phyloP scores from a whole-genome alignment of 257 asterid species.

The Handroanthus guayacan region DNA sequence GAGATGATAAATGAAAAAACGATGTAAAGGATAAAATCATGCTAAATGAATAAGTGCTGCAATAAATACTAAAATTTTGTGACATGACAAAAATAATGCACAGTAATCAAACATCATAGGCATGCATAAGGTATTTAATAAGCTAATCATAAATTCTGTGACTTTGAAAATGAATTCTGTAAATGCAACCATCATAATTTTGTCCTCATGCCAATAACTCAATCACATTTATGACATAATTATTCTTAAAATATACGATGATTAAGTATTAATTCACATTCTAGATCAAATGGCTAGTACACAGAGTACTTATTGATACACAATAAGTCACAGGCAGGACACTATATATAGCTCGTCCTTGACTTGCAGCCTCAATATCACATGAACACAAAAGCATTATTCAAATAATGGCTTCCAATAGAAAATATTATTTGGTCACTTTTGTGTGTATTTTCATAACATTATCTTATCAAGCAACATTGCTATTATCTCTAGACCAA shows the following conservation, averaged over 20 bases:
- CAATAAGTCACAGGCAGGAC: neutral
- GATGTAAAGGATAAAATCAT: neutral
- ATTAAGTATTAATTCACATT: neutral
- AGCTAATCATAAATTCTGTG: neutral
- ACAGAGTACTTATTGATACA: neutral
- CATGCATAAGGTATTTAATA: neutral
- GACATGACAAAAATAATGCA: neutral
- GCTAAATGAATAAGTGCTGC: neutral
- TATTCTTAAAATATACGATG: neutral
- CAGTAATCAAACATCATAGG: neutral
- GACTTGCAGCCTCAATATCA: slow-evolving; percentile 6
- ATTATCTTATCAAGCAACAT: slow-evolving; percentile 12
- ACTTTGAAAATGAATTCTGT: neutral
- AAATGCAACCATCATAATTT: neutral
- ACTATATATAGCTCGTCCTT: neutral
- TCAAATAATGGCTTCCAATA: slow-evolving; percentile 18
- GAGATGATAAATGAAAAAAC: neutral
- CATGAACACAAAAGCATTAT: neutral
- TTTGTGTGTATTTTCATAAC: slow-evolving; percentile 12
- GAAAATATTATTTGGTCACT: neutral
- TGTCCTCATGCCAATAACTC: neutral
- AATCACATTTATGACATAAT: neutral
- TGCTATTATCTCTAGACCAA: neutral
- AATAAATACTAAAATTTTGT: neutral
- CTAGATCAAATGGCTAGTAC: neutral